Percentiles rank a stretch among this genome's conserved stretches.
Evolutionary conservation across 768 basidiomycete genomes (phyloP).

Genomic region (Zangia roseola): DNA sequence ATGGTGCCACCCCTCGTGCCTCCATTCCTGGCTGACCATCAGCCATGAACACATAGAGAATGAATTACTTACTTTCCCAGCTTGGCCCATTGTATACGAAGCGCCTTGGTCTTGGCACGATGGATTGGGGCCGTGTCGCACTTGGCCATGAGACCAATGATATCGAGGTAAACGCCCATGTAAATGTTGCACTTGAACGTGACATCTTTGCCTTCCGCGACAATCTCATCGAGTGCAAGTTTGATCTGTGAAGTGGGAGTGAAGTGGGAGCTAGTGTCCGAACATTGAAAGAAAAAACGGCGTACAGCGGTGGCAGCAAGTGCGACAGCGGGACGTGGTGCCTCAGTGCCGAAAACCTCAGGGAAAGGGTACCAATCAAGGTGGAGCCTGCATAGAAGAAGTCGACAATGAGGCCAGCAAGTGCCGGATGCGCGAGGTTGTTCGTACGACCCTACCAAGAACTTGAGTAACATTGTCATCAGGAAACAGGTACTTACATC

Average conservation of each 20-base stretch:
- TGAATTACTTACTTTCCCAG: background rate
- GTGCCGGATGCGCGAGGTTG: background rate
- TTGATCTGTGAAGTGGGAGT: background rate
- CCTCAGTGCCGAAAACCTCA: background rate
- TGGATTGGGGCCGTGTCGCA: background rate
- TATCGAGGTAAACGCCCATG: background rate
- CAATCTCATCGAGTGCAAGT: background rate
- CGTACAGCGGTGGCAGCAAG: background rate
- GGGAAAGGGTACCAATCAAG: background rate
- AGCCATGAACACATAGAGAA: too few relatives aligned
- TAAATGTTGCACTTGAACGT: background rate
- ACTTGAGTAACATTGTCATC: background rate
- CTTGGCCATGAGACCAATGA: background rate
- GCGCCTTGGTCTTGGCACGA: too few relatives aligned
- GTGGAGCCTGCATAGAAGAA: conserved; percentile 1
- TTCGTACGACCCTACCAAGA: background rate
- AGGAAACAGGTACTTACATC: too few relatives aligned
- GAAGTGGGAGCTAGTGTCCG: too few relatives aligned
- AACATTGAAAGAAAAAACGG: background rate
- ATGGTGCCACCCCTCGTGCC: background rate
- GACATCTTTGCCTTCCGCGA: background rate
- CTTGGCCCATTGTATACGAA: background rate
- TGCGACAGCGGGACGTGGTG: background rate
- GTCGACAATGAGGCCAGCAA: background rate
- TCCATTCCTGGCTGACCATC: background rate